Conservation (phyloP, 768 basidiomycete genomes). For the Pilatotrama ljubarskyi region DNA sequence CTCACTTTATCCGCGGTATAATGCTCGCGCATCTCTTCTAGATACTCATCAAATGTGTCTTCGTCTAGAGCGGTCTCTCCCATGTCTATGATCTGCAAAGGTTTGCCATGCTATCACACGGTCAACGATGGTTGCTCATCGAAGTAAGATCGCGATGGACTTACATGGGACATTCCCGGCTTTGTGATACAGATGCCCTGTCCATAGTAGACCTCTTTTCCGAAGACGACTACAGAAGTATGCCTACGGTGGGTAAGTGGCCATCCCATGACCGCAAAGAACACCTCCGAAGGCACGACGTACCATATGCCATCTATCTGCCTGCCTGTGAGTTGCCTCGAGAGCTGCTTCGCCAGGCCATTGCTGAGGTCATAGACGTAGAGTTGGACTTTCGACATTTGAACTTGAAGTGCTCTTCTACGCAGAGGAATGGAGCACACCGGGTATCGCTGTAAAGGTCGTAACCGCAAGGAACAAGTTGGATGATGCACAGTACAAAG, state of each 20-base stretch:
- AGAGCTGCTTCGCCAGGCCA: conserved; percentile 79
- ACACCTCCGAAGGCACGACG: too few relatives aligned
- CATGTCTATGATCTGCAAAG: conserved; percentile 68
- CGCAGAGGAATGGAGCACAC: too few relatives aligned
- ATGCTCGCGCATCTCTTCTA: conserved; percentile 68
- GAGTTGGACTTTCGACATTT: conserved; percentile 56
- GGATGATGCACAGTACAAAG: too few relatives aligned
- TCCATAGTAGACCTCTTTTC: conserved; percentile 88
- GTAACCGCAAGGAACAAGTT: too few relatives aligned
- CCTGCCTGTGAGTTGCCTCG: conserved; percentile 77
- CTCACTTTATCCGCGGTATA: conserved; percentile 90
- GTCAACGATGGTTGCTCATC: not conserved
- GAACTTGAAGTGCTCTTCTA: too few relatives aligned
- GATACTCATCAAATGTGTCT: conserved; percentile 83
- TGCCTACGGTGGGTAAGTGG: conserved; percentile 57
- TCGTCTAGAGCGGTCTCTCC: conserved; percentile 82
- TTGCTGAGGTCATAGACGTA: conserved; percentile 92
- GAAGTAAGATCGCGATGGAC: conserved; percentile 26
- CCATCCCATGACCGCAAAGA: too few relatives aligned
- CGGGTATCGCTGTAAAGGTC: too few relatives aligned
- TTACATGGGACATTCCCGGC: conserved; percentile 83
- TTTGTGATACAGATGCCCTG: conserved; percentile 72
- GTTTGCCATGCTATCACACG: conserved; percentile 63
- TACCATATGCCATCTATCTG: conserved; percentile 96
- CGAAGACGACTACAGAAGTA: conserved; percentile 87